phyloP scores from a whole-genome alignment of 129 eudicot genomes.

The Escallonia herrerae region DNA sequence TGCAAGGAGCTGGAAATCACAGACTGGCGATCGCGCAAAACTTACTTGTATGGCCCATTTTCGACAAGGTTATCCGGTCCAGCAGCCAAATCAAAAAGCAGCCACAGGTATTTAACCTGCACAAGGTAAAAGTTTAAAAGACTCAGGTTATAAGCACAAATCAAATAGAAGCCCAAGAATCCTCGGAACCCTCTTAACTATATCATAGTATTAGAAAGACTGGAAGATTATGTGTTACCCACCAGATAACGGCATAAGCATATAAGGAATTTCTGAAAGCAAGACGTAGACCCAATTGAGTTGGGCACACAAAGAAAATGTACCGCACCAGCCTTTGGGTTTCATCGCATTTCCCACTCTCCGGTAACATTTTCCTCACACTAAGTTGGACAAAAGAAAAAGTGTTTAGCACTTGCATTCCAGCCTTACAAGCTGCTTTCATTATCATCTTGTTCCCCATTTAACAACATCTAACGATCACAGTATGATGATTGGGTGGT shows the following conservation, averaged over 20 bases:
- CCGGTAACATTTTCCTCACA: neutral
- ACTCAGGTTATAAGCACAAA: too few relatives aligned
- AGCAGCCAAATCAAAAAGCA: constrained; percentile 90
- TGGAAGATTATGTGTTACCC: too few relatives aligned
- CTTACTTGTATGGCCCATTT: constrained; percentile 95
- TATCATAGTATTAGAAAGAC: too few relatives aligned
- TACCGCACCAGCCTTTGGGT: neutral
- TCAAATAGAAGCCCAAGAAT: too few relatives aligned
- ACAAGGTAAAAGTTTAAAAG: constrained; percentile 6
- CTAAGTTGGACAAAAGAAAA: neutral
- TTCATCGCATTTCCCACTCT: neutral
- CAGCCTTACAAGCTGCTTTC: too few relatives aligned
- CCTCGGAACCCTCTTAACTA: too few relatives aligned
- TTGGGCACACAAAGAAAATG: neutral
- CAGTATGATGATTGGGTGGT: neutral
- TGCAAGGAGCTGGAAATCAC: neutral
- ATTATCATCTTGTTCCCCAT: too few relatives aligned
- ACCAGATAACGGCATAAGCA: too few relatives aligned
- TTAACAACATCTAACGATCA: neutral
- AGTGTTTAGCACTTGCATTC: neutral
- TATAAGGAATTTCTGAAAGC: too few relatives aligned
- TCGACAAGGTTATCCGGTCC: constrained; percentile 94
- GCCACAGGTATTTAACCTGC: constrained; percentile 94
- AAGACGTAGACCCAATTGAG: too few relatives aligned
- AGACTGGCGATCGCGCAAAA: neutral